Evolutionary conservation across 2,329 filamentous ascomycete genomes (phyloP).

Genomic region (Microdochium nivale): DNA sequence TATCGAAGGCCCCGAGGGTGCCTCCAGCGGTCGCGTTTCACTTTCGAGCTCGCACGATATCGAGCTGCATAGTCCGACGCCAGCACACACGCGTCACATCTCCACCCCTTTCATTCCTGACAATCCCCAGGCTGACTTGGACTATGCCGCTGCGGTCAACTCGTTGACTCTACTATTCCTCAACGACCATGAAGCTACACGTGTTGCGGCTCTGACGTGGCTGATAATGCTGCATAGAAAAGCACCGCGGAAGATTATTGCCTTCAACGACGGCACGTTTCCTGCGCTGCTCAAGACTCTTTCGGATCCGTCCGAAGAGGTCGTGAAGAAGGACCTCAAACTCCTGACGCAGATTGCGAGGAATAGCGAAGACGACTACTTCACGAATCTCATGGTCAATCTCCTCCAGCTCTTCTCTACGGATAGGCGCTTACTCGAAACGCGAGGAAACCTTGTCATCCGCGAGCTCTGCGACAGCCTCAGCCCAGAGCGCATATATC

Average conservation of each 20-base stretch:
- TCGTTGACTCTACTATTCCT: slow-evolving; percentile 88
- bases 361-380: slow-evolving; percentile 96
- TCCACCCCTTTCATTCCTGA: slow-evolving; percentile 33
- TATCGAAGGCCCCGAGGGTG: slow-evolving; percentile 35
- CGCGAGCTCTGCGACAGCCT: slow-evolving; percentile 87
- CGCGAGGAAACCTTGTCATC: slow-evolving; percentile 91
- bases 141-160: slow-evolving; percentile 91
- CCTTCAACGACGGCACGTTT: slow-evolving; percentile 95
- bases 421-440: slow-evolving; percentile 83
- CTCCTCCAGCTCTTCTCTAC: slow-evolving; percentile 92
- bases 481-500: slow-evolving; percentile 90
- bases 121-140: slow-evolving; percentile 61
- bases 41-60: slow-evolving; percentile 44
- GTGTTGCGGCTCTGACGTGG: slow-evolving; percentile 90
- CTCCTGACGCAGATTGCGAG: slow-evolving; percentile 91
- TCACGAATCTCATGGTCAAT: slow-evolving; percentile 97
- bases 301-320: slow-evolving; percentile 88
- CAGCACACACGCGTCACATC: slow-evolving; percentile 36
- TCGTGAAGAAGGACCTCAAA: slow-evolving; percentile 90
- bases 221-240: slow-evolving; percentile 96
- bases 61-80: slow-evolving; percentile 43
- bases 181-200: slow-evolving; percentile 92
- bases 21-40: slow-evolving; percentile 41
- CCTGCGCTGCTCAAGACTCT: slow-evolving; percentile 92
- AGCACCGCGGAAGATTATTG: slow-evolving; percentile 84